Evolutionary conservation across 805 yeast genomes (phyloP).

Genomic region (Wickerhamiella occidentalis): DNA sequence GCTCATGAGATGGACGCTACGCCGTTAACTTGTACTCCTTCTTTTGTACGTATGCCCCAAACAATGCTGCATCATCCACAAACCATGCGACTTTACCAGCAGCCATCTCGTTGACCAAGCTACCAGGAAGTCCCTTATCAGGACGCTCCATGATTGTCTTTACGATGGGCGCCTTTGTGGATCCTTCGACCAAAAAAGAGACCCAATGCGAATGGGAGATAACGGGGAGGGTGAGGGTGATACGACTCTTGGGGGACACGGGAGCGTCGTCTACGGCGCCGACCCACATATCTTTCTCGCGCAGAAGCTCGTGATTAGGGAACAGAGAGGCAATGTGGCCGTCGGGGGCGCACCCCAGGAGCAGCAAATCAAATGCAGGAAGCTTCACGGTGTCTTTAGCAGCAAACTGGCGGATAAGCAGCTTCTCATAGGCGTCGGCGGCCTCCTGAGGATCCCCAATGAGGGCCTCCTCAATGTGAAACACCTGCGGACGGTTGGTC

Average conservation of each 20-base stretch:
- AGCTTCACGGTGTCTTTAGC: conserved; percentile 90
- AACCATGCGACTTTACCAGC: conserved; percentile 96
- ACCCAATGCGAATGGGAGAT: conserved; percentile 88
- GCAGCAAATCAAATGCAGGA: conserved; percentile 83
- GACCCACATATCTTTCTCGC: conserved; percentile 92
- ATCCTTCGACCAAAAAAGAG: conserved; percentile 92
- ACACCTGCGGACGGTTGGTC: conserved; percentile 53
- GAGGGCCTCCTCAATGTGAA: conserved; percentile 67
- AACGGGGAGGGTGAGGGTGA: conserved; percentile 86
- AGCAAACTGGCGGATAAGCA: conserved; percentile 79
- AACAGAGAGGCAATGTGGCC: conserved; percentile 96
- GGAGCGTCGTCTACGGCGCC: conserved; percentile 90
- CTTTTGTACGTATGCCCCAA: conserved; percentile 62
- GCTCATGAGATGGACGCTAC: background rate
- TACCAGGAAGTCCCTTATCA: conserved; percentile 88
- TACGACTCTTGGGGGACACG: conserved; percentile 70
- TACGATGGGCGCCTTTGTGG: conserved; percentile 85
- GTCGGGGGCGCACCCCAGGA: conserved; percentile 96
- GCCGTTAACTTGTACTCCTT: conserved; percentile 54
- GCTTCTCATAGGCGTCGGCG: conserved; percentile 86
- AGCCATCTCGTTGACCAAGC: conserved; percentile 90
- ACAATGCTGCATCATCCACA: conserved; percentile 85
- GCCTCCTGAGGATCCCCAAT: conserved; percentile 61
- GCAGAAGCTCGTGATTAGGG: conserved; percentile 78
- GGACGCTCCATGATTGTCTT: conserved; percentile 92